Conservation (phyloP, 352 stramenopile genomes). For the Phytophthora palmivora region DNA sequence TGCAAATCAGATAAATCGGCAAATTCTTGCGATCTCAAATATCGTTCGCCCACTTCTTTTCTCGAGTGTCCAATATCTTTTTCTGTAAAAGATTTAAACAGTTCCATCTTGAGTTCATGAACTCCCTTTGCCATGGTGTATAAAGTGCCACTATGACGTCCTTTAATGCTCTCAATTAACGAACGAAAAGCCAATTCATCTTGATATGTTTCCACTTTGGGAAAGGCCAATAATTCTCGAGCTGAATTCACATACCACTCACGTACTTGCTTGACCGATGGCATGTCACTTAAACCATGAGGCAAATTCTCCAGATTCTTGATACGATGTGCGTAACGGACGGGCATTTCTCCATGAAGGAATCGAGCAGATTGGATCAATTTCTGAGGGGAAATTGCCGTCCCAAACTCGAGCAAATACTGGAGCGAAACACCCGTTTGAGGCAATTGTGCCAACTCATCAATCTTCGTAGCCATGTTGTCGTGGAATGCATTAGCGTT, state of each 20-base stretch:
- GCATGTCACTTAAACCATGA: conserved; percentile 95
- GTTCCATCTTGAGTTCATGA: conserved; percentile 95
- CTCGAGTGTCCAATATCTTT: conserved; percentile 40
- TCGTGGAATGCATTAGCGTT: conserved; percentile 25
- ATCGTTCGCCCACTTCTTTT: conserved; percentile 72
- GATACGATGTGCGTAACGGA: conserved; percentile 96
- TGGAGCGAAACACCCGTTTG: conserved; percentile 90
- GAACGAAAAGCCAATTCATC: conserved; percentile 93
- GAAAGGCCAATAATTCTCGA: conserved; percentile 92
- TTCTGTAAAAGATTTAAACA: conserved; percentile 76
- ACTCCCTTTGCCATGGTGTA: conserved; percentile 99
- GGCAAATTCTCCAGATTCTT: conserved; percentile 96
- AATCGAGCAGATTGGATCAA: conserved; percentile 95
- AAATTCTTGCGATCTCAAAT: conserved; percentile 83
- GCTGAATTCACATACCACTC: conserved; percentile 98
- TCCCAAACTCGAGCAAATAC: conserved; percentile 90
- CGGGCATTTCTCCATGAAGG: conserved; percentile 97
- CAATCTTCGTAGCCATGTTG: conserved; percentile 73
- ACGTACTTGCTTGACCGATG: conserved; percentile 94
- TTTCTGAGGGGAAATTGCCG: conserved; percentile 80
- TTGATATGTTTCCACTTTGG: conserved; percentile 81
- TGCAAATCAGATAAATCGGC: conserved; percentile 95
- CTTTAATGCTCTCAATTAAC: conserved; percentile 97
- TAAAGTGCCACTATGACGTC: conserved; percentile 96
- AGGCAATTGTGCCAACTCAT: conserved; percentile 71